phyloP scores from a whole-genome alignment of 768 basidiomycete species.

The Daedalea quercina region DNA sequence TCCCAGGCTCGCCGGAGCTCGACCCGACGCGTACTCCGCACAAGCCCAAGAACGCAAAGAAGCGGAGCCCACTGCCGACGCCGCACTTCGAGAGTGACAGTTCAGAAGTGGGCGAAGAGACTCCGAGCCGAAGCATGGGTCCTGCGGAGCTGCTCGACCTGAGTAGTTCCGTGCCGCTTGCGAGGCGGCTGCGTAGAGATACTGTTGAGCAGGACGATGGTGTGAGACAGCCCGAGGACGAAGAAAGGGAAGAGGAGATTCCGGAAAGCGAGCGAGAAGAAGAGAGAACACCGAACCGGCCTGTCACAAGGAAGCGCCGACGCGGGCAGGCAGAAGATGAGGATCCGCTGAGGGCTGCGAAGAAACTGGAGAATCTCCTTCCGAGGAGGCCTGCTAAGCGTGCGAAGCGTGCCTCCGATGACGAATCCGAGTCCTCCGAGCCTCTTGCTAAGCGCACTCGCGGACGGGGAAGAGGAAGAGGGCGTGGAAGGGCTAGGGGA shows the following conservation, averaged over 20 bases:
- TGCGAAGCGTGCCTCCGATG: conserved; percentile 4
- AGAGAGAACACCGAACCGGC: not conserved
- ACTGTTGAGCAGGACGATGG: not conserved
- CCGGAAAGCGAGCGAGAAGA: not conserved
- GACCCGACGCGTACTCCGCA: conserved; percentile 20
- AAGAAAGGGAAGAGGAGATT: not conserved
- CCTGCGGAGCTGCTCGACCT: conserved; percentile 12
- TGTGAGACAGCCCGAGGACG: not conserved
- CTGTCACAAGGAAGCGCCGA: conserved; percentile 9
- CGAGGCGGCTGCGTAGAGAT: not conserved
- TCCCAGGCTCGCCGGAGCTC: conserved; percentile 3
- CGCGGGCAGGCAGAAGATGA: conserved; percentile 9
- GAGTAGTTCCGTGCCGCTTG: conserved; percentile 5
- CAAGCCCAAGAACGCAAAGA: conserved; percentile 16
- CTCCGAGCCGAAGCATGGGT: conserved; percentile 5
- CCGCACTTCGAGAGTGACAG: conserved; percentile 12
- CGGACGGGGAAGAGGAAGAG: conserved; percentile 2
- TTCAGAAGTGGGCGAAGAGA: conserved; percentile 5
- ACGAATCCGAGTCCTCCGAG: not conserved
- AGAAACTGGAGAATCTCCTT: conserved; percentile 15
- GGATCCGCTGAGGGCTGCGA: conserved; percentile 11
- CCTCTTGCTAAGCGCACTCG: not conserved
- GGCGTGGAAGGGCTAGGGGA: not conserved
- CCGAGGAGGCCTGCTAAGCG: conserved; percentile 13
- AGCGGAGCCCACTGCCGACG: conserved; percentile 18